phyloP scores from a whole-genome alignment of 768 basidiomycete species.

The Phanerochaete sordida region DNA sequence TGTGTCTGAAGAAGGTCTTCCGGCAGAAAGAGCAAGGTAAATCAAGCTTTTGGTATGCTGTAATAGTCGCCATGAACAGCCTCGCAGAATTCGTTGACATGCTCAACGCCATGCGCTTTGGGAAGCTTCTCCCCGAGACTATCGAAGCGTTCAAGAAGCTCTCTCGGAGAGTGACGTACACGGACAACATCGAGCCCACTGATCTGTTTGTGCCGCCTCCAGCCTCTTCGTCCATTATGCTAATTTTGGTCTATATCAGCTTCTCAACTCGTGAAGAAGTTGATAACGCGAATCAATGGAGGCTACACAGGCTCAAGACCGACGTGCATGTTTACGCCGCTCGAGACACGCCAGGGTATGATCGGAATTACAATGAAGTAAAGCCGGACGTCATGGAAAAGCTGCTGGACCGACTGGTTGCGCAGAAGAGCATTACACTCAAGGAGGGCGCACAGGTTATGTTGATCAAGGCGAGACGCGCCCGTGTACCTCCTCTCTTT shows the following conservation, averaged over 20 bases:
- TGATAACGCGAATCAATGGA: background rate
- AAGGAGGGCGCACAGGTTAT: slow-evolving; percentile 80
- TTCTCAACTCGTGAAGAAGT: slow-evolving; percentile 11
- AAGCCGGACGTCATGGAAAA: background rate
- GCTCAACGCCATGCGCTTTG: slow-evolving; percentile 86
- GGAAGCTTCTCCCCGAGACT: slow-evolving; percentile 45
- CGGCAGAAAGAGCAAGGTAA: slow-evolving; percentile 80
- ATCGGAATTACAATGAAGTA: background rate
- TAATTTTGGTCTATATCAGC: slow-evolving; percentile 4
- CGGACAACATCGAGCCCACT: slow-evolving; percentile 77
- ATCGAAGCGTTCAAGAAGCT: slow-evolving; percentile 51
- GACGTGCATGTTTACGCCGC: background rate
- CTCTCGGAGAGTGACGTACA: slow-evolving; percentile 53
- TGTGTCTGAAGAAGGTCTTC: slow-evolving; percentile 71
- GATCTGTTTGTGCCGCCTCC: slow-evolving; percentile 52
- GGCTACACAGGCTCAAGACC: background rate
- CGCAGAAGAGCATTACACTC: slow-evolving; percentile 25
- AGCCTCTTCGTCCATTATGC: slow-evolving; percentile 16
- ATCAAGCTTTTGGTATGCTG: too few species aligned
- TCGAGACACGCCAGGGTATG: slow-evolving; percentile 5
- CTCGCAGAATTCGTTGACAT: slow-evolving; percentile 69
- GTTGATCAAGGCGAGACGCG: slow-evolving; percentile 58
- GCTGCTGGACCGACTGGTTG: slow-evolving; percentile 10
- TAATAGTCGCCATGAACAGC: too few species aligned
- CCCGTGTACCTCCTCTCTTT: background rate